Percentiles rank a stretch among this genome's conserved stretches.
phyloP scores from a whole-genome alignment of 163 green algal species.

The Chlorella variabilis region DNA sequence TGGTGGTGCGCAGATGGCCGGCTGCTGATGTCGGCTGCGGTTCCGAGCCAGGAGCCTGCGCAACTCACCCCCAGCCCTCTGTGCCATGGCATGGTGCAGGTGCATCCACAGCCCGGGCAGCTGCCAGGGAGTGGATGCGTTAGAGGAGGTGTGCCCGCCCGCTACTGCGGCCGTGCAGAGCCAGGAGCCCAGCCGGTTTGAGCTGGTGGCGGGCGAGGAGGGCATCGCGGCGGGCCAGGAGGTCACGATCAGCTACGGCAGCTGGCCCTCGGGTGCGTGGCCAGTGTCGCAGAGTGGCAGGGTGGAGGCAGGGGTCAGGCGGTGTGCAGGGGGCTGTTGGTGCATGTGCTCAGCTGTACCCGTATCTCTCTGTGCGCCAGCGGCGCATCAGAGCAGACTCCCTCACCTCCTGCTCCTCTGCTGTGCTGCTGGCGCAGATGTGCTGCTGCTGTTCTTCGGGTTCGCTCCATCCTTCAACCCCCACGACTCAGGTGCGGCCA shows the following conservation, averaged over 20 bases:
- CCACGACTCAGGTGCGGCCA: slow-evolving; percentile 35
- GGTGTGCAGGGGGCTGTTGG: background rate
- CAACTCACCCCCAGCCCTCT: background rate
- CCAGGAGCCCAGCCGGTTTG: slow-evolving; percentile 52
- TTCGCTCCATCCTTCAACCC: slow-evolving; percentile 63
- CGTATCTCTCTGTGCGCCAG: background rate
- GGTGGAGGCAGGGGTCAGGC: background rate
- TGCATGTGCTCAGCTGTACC: background rate
- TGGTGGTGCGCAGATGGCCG: no score
- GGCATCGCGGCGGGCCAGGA: slow-evolving; percentile 59
- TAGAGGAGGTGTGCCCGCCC: slow-evolving; percentile 65
- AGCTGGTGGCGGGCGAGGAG: slow-evolving; percentile 56
- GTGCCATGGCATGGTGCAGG: background rate
- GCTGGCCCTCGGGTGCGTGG: slow-evolving; percentile 57
- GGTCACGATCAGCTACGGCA: slow-evolving; percentile 77
- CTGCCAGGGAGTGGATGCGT: slow-evolving; percentile 50
- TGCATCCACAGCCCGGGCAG: slow-evolving; percentile 55
- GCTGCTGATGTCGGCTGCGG: no score
- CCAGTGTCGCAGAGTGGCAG: background rate
- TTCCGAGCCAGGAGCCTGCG: background rate
- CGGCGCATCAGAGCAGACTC: no score
- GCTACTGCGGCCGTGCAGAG: slow-evolving; percentile 1
- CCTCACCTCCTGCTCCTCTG: background rate
- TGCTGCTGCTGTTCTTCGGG: slow-evolving; percentile 79
- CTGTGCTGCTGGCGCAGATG: slow-evolving; percentile 43